These are phyloP conservation scores for Rhodofomes roseus DNA, from an alignment of 1,284 basidiomycete species.

Conservation along the genomic window DNA sequence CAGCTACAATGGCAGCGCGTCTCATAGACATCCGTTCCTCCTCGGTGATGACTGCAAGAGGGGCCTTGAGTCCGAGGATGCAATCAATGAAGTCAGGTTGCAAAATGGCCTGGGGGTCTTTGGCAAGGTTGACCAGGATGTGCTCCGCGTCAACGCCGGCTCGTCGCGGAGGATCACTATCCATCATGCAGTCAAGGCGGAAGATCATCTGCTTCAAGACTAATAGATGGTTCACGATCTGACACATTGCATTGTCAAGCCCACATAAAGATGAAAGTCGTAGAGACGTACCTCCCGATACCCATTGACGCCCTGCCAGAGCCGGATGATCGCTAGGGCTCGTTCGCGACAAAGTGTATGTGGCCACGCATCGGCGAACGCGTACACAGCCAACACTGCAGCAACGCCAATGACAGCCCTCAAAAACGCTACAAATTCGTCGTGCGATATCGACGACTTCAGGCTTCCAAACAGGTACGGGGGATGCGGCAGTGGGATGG, in stretches of 20 bases:
- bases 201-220: slow-evolving; percentile 60
- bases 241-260: neutral
- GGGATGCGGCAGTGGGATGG: slow-evolving; percentile 31
- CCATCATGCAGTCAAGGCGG: slow-evolving; percentile 60
- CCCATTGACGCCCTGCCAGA: slow-evolving; percentile 68
- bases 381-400: slow-evolving; percentile 68
- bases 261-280: neutral
- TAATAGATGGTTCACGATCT: slow-evolving; percentile 68
- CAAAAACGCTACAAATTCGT: slow-evolving; percentile 59
- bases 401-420: slow-evolving; percentile 65
- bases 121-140: slow-evolving; percentile 56
- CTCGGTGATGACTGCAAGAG: slow-evolving; percentile 57
- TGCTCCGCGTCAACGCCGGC: slow-evolving; percentile 65
- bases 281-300: slow-evolving; percentile 52
- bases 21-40: slow-evolving; percentile 53
- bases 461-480: slow-evolving; percentile 30
- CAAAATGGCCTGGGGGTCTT: slow-evolving; percentile 58
- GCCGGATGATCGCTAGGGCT: slow-evolving; percentile 52
- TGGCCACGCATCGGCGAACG: slow-evolving; percentile 76
- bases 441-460: slow-evolving; percentile 37
- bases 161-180: slow-evolving; percentile 54
- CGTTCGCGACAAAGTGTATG: slow-evolving; percentile 60
- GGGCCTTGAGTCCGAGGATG: slow-evolving; percentile 48
- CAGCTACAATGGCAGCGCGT: slow-evolving; percentile 56
- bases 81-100: slow-evolving; percentile 52